Percentiles rank a stretch among this genome's conserved stretches.
phyloP scores from a whole-genome alignment of 2,329 filamentous ascomycete species.

The Aphanocladium album region DNA sequence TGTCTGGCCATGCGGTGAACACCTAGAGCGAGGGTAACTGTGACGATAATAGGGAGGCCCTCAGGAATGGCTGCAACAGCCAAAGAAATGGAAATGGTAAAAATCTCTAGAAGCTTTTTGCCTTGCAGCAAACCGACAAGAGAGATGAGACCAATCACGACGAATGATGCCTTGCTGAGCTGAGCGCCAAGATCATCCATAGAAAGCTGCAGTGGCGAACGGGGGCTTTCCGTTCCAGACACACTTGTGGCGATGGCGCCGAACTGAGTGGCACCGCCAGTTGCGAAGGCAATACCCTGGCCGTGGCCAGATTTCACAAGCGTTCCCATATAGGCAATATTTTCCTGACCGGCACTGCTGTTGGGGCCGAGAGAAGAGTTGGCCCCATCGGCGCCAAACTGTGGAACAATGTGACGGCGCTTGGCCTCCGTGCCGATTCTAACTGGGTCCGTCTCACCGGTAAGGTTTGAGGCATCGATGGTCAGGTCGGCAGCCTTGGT shows the following conservation, averaged over 20 bases:
- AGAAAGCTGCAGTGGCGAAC: slow-evolving; percentile 87
- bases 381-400: neutral
- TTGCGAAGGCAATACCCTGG: slow-evolving; percentile 95
- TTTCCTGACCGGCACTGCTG: slow-evolving; percentile 56
- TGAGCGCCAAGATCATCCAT: slow-evolving; percentile 98
- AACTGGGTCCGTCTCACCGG: slow-evolving; percentile 93
- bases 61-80: slow-evolving; percentile 96
- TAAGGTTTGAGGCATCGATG: slow-evolving; percentile 95
- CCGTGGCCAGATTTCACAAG: slow-evolving; percentile 92
- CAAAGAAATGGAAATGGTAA: slow-evolving; percentile 94
- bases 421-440: slow-evolving; percentile 64
- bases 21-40: slow-evolving; percentile 88
- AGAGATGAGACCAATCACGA: slow-evolving; percentile 88
- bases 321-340: slow-evolving; percentile 98
- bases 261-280: slow-evolving; percentile 89
- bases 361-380: slow-evolving; percentile 3
- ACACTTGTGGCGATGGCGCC: slow-evolving; percentile 93
- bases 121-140: slow-evolving; percentile 86
- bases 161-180: slow-evolving; percentile 93
- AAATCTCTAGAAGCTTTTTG: slow-evolving; percentile 86
- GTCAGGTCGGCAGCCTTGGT: slow-evolving; percentile 84
- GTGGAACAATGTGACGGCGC: slow-evolving; percentile 22
- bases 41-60: slow-evolving; percentile 95
- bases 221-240: slow-evolving; percentile 89
- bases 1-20: slow-evolving; percentile 94